Evolutionary conservation across 495 filamentous ascomycete species (phyloP), one percentile per base, ranked within the genome.

Genomic region (Viridothelium virens): DNA sequence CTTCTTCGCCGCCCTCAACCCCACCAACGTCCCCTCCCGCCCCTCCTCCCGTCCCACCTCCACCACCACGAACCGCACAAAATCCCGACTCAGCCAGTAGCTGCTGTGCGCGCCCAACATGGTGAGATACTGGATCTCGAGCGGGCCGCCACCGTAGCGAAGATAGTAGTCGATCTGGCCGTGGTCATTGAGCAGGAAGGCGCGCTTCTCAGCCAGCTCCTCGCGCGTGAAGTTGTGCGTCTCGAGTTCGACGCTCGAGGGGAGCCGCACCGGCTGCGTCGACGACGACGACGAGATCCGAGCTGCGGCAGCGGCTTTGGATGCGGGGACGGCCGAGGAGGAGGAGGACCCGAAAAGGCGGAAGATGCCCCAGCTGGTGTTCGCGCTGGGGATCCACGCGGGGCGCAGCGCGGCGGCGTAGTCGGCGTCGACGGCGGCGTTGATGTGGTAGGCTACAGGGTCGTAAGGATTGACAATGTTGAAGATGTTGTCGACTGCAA

Each of bases 101-200:
- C 88, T 91, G 66, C 89, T 91, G 76, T 98, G 94, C n/a, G 94
- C 94, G 65, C 91, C 89, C 66, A 98, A 76, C 93, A 98, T 98
- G 69, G 95, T 96, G 3, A 97, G 75, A 74, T 98, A 98, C 79
- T 97, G 92, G 63, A 96, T 90, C 76, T 95, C 92, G 37, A 97
- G 79, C 3, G 91, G 83, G 0, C 93, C 91, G 31, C 88, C 85
- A 0, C 90, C 89, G 53, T 89, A 89, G 53, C 84, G 84, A 2
- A 98, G 76, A 67, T 85, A 95, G 72, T 85, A 98, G 74, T 98
- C 94, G 44, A 98, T 85, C 76, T 97, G 94, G 0, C 91, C 92
- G 67, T 97, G 96, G 68, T 97, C 94, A 68, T 98, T 98, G 2
- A 98, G 82, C 41, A 96, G 75, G 65, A 86, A 85, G 72, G 92